Percentiles rank a stretch among this genome's conserved stretches.
phyloP scores from a whole-genome alignment of 768 basidiomycete genomes.

The Psilocybe subaeruginosa region DNA sequence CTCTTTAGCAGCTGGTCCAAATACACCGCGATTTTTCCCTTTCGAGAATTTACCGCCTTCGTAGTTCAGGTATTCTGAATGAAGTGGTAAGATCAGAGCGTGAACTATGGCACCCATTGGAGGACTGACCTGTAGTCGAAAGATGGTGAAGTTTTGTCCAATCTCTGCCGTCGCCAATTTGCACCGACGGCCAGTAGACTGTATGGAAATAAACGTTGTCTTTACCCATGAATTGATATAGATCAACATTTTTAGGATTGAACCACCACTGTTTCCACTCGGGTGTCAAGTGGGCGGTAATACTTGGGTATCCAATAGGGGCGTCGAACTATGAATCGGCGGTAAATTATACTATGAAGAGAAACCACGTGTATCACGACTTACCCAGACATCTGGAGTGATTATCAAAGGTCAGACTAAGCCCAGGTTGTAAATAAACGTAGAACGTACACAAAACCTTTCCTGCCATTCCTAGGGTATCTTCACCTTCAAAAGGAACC shows the following conservation, averaged over 20 bases:
- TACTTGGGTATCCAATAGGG: slow-evolving; percentile 95
- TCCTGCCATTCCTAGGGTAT: slow-evolving; percentile 83
- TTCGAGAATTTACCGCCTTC: slow-evolving; percentile 99
- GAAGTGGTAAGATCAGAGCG: neutral
- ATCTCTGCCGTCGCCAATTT: slow-evolving; percentile 84
- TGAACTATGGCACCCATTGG: neutral
- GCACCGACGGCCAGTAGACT: slow-evolving; percentile 89
- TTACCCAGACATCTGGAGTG: slow-evolving; percentile 86
- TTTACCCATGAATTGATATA: slow-evolving; percentile 99
- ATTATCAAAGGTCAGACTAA: slow-evolving; percentile 6
- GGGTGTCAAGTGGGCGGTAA: slow-evolving; percentile 92
- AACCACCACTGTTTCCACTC: slow-evolving; percentile 99
- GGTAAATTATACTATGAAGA: slow-evolving; percentile 14
- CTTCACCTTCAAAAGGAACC: slow-evolving; percentile 78
- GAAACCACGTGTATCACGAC: slow-evolving; percentile 28
- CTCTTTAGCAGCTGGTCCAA: slow-evolving; percentile 91
- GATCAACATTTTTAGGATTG: slow-evolving; percentile 82
- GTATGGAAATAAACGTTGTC: slow-evolving; percentile 99
- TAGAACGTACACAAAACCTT: slow-evolving; percentile 89
- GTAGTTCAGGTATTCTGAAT: slow-evolving; percentile 92
- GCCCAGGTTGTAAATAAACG: neutral
- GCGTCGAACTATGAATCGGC: slow-evolving; percentile 80
- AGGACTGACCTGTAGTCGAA: slow-evolving; percentile 82
- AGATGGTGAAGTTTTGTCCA: slow-evolving; percentile 97
- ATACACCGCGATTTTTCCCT: slow-evolving; percentile 94